phyloP scores from a whole-genome alignment of 495 filamentous ascomycete species.

The Opeltia flavorubescens region DNA sequence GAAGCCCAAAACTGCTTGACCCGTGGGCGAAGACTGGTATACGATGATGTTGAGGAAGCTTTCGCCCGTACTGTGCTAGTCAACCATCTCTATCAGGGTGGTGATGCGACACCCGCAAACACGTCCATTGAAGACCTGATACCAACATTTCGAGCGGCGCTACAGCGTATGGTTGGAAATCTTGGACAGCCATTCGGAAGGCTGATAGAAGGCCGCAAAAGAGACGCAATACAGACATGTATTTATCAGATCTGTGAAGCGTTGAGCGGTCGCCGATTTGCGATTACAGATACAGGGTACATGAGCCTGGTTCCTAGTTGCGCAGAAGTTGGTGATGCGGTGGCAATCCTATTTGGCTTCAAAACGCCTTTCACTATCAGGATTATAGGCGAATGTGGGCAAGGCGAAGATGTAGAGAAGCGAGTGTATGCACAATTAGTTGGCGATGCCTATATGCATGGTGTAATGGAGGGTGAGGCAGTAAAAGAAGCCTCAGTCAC shows the following conservation, averaged over 20 bases:
- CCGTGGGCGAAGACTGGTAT: background rate
- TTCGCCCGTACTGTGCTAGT: slow-evolving; percentile 1
- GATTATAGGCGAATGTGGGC: background rate
- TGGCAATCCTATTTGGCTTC: background rate
- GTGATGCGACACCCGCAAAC: background rate
- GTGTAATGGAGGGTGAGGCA: slow-evolving; percentile 6
- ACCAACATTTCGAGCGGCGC: background rate
- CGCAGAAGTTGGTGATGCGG: background rate
- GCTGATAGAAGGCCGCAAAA: background rate
- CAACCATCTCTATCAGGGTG: background rate
- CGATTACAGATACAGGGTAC: slow-evolving; percentile 1
- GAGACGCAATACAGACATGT: background rate
- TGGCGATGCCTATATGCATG: slow-evolving; percentile 1
- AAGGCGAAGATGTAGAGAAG: background rate
- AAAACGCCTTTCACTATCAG: slow-evolving; percentile 1
- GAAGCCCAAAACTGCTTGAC: background rate
- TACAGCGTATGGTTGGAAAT: background rate
- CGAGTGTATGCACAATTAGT: background rate
- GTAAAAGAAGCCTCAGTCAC: background rate
- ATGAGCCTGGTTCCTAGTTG: background rate
- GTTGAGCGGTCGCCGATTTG: background rate
- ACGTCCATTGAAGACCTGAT: background rate
- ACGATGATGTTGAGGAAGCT: slow-evolving; percentile 2
- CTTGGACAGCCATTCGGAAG: background rate
- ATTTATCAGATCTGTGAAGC: background rate